Base-by-base conservation (phyloP, 2,329 filamentous ascomycete genomes). In the Triangularia verruculosa region DNA sequence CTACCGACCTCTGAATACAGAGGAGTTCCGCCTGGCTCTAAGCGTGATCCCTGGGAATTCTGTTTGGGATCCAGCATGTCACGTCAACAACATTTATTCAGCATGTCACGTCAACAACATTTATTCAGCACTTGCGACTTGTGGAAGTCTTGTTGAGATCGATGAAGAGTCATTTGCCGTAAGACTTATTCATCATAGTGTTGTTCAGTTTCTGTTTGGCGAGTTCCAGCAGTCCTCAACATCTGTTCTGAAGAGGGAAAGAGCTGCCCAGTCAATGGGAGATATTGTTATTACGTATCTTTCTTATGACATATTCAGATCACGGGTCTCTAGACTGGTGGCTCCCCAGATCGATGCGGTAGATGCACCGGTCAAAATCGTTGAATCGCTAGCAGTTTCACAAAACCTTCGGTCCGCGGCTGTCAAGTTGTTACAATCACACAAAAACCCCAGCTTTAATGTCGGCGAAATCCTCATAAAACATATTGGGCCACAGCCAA, bases 1-100 rank as follows among this genome's bases (percentile, higher is more conserved):
- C 11, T 58, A 43, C 0, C 71, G 73, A 7, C 72, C 75, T 0
- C 62, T 80, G 7, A 74, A 72, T 0, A 65, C 57, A 0, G 69
- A 74, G 0, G 74, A 80, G 57, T 67, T 81, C 55, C 70, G 72
- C 17, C 78, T 80, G 70, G 76, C 76, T 4, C 57, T 78, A 0
- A 78, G 77, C 13, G 74, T 81, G 0, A 62, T 64, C 1, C 72
- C 73, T 5, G 75, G 77, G 1, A 65, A 76, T 12, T 57, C 66
- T 0, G 28, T 30, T 1, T 76, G 72, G 74, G 61, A 72, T 13
- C 66, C 66, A 0, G 32, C 65, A 53, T 22, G 61, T 70, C 30
- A 24, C n/a, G n/a, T 74, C 13, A 74, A 73, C 20, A 63, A 74
- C 15, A 66, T 76, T 0, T 62, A 69, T 27, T 58, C 65, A 43